Evolutionary conservation across 441 rosid genomes (phyloP).

Genomic region (Populus hybrid): DNA sequence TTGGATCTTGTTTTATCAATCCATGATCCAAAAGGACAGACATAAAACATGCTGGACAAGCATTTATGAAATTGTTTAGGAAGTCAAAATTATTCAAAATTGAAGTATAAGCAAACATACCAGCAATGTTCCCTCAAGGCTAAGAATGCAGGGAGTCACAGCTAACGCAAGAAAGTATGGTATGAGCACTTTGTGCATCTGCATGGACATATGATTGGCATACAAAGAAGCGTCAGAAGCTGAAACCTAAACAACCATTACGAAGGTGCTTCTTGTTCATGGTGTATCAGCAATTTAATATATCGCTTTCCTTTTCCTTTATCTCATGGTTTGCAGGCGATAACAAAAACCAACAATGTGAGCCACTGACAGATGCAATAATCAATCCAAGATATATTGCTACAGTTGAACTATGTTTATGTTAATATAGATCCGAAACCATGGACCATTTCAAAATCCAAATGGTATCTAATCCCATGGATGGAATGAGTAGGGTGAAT

Average conservation of each 20-base stretch:
- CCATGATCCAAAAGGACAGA: background rate
- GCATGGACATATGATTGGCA: conserved; percentile 14
- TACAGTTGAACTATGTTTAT: background rate
- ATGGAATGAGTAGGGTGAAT: background rate
- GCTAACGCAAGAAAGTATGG: conserved; percentile 70
- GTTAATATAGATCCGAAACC: background rate
- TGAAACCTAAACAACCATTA: background rate
- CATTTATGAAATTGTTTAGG: background rate
- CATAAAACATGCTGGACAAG: background rate
- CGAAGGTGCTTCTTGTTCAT: background rate
- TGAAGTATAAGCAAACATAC: conserved; percentile 33
- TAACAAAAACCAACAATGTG: background rate
- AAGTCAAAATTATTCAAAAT: background rate
- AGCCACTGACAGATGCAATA: background rate
- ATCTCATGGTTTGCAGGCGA: background rate
- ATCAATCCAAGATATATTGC: background rate
- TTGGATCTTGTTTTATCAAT: background rate
- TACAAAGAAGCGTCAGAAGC: background rate
- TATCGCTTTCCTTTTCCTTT: background rate
- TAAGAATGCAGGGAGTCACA: conserved; percentile 63
- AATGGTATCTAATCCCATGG: background rate
- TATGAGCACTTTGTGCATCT: conserved; percentile 87
- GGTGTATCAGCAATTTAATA: background rate
- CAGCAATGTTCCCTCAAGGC: conserved; percentile 93
- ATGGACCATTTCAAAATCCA: background rate